Conservation (phyloP, 1,139 yeast species). For the Petasospora fabianii region DNA sequence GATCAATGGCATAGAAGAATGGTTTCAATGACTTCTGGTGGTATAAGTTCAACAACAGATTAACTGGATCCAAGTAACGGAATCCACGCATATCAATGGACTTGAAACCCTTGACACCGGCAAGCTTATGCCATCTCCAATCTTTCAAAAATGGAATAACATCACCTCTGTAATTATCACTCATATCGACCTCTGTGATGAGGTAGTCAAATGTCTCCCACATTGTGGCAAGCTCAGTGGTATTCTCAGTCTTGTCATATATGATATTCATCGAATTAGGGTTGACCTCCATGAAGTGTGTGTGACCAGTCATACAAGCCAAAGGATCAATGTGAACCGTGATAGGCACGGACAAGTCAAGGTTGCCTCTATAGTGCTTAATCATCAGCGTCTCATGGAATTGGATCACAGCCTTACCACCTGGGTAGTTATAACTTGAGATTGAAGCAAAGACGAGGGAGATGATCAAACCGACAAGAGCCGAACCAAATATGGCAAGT, state of each 20-base stretch:
- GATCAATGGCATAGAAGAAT: constrained; percentile 16
- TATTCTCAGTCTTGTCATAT: constrained; percentile 75
- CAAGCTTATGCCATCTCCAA: constrained; percentile 39
- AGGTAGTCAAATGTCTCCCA: constrained; percentile 62
- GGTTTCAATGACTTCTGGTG: constrained; percentile 14
- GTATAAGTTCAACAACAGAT: constrained; percentile 15
- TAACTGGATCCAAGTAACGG: constrained; percentile 15
- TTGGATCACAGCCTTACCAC: constrained; percentile 65
- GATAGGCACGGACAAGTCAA: constrained; percentile 22
- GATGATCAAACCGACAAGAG: constrained; percentile 35
- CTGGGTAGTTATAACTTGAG: constrained; percentile 83
- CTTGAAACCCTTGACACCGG: constrained; percentile 33
- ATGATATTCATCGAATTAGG: constrained; percentile 33
- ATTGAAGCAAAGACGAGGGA: constrained; percentile 54
- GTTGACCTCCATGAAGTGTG: constrained; percentile 61
- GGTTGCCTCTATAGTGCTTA: constrained; percentile 12
- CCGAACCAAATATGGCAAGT: constrained; percentile 32
- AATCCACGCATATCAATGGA: constrained; percentile 32
- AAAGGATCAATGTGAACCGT: constrained; percentile 73
- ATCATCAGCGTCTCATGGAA: constrained; percentile 45
- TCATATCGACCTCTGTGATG: constrained; percentile 43
- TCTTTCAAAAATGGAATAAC: constrained; percentile 23
- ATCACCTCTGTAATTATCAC: constrained; percentile 20
- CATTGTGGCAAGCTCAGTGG: constrained; percentile 32
- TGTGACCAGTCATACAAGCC: constrained; percentile 85